Base-by-base conservation (phyloP, 805 yeast species). In the Yamadazyma sp. region DNA sequence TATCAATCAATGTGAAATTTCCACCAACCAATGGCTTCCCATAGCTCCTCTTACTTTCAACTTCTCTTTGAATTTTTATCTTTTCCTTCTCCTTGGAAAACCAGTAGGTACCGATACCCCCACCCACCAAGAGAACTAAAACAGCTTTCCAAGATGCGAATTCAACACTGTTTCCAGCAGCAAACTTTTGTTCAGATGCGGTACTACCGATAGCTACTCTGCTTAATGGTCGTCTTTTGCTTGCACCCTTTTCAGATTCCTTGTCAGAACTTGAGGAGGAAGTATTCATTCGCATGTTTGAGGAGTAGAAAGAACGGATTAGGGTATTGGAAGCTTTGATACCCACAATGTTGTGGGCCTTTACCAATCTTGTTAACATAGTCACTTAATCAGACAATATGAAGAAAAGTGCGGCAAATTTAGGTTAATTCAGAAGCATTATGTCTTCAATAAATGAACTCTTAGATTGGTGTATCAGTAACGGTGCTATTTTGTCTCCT, bases 11-110 rank as follows among this genome's bases (percentile, higher is more conserved):
- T 40, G 73, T 66, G 61, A 93, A 93, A 9, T 88, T 83, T 0
- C 98, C 98, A 14, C 99, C 99, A 45, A 93, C 84, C 32, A 85
- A 69, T 1, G 98, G 97, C 56, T 82, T 88, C 15, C 99, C 99
- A 52, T 84, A 72, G 12, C 96, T 93, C 62, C 91, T 76, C 55
- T 85, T 87, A 38, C 82, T 76, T 50, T 87, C 95, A 13, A 89
- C 95, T 52, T 83, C 88, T 49, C 78, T 82, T 53, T 85, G 84
- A 18, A 80, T 68, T 47, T 80, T 77, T 30, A 90, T 55, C 58
- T 87, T 78, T 56, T 78, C 77, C 70, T 88, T 90, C 55, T 91
- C 96, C 35, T 67, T 67, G 32, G 75, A 71, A 63, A 91, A 90
- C 60, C 79, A 78, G 55, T 69, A 82, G 11, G 87, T 83, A 40